phyloP scores from a whole-genome alignment of 2,329 filamentous ascomycete species.

The Fusarium veterinarium region DNA sequence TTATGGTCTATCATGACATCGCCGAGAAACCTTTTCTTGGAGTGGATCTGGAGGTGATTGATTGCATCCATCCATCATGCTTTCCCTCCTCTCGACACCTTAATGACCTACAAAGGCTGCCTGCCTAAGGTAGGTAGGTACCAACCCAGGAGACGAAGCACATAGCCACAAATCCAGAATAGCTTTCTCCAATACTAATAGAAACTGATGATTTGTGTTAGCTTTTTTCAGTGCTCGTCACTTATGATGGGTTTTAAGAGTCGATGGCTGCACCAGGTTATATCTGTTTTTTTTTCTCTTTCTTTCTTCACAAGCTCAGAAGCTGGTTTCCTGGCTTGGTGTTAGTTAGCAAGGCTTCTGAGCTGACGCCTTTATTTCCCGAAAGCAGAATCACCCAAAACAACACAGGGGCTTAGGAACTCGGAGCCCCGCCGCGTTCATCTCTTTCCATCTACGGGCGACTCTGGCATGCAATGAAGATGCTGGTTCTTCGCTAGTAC shows the following conservation, averaged over 20 bases:
- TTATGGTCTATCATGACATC: slow-evolving; percentile 11
- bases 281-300: background rate
- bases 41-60: slow-evolving; percentile 8
- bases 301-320: background rate
- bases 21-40: background rate
- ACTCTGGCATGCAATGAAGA: slow-evolving; percentile 31
- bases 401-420: slow-evolving; percentile 15
- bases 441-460: slow-evolving; percentile 1
- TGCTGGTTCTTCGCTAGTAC: slow-evolving; percentile 1
- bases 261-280: background rate
- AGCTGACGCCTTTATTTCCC: slow-evolving; percentile 23
- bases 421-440: background rate
- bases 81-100: background rate
- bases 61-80: background rate
- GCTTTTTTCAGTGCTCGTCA: too few relatives aligned
- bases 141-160: background rate
- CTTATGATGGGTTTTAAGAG: background rate
- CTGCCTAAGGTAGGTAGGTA: background rate
- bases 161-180: background rate
- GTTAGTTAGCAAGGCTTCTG: slow-evolving; percentile 6
- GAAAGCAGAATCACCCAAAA: slow-evolving; percentile 37
- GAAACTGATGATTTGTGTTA: background rate
- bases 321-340: slow-evolving; percentile 13
- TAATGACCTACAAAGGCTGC: background rate
- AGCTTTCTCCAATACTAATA: background rate